Base-by-base conservation (phyloP, 164 flowering plant species). In the Litsea cubeba region DNA sequence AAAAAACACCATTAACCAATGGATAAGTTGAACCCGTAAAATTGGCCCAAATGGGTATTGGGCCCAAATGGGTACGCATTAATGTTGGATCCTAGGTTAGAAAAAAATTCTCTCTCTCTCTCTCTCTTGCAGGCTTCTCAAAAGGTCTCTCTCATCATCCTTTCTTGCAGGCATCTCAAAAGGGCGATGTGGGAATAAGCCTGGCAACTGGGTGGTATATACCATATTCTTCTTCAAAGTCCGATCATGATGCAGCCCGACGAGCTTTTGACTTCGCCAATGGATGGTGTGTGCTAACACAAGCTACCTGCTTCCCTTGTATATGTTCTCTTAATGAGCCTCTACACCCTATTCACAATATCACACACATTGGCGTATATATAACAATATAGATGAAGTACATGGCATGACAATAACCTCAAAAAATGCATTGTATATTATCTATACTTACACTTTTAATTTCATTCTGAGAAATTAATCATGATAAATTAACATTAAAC, bases 131-230 rank as follows among this genome's bases (percentile, higher is more conserved):
- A 50, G 12, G 54, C 54, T 1, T n/a, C n/a, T n/a, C n/a, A 35
- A 35, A 28, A 2, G 3, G 0, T 5, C 35, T 30, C 35, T 4
- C 35, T 30, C 35, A 26, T 65, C 2, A 65, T 30, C 35, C 6
- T 30, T 30, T 30, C 35, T 30, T 30, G 35, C 5, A 51, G 12
- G 18, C 57, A 12, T 78, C 79, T 74, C 96, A 89, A 74, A 81
- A 79, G 12, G 92, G 96, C 24, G 63, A 72, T 50, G 76, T 90
- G 23, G 97, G 94, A 12, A 14, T 90, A 7, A 79, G 79, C 60
- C 2, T 87, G 58, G 81, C 65, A 62, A n/a, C 71, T 6, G 70
- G 32, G 49, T 67, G 88, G 82, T 12, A 69, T 46, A 2, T 75
- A 60, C 97, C 97, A 46, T 14, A 58, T 2, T 79, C 90, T 40